These are phyloP conservation scores for Lasiosphaeria miniovina DNA, from an alignment of 495 filamentous ascomycete species.

Conservation along the genomic window DNA sequence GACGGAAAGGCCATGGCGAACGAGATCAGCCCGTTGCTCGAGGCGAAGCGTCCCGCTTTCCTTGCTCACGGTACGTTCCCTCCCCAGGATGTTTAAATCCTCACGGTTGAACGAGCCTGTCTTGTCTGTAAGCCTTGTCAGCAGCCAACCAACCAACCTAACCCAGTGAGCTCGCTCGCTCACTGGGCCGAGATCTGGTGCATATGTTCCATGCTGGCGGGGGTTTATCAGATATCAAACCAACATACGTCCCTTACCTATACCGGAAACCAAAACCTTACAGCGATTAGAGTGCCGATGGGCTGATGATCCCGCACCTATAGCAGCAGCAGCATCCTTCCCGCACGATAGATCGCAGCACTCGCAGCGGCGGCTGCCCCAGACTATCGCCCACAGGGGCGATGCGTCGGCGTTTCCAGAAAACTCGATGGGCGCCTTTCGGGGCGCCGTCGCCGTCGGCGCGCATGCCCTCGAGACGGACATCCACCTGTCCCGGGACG, in stretches of 20 bases:
- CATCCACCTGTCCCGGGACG: constrained; percentile 76
- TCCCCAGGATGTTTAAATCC: not conserved
- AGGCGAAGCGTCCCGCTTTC: not conserved
- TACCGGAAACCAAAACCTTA: too few relatives aligned
- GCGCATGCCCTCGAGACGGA: constrained; percentile 86
- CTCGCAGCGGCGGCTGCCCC: constrained; percentile 47
- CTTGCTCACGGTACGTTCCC: not conserved
- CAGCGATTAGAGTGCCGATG: too few relatives aligned
- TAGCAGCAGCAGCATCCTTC: not conserved
- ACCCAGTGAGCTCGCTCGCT: too few relatives aligned
- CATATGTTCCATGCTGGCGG: too few relatives aligned
- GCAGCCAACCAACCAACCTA: too few relatives aligned
- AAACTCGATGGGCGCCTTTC: constrained; percentile 80
- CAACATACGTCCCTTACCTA: too few relatives aligned
- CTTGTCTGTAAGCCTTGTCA: too few relatives aligned
- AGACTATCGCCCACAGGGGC: constrained; percentile 82
- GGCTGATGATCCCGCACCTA: too few relatives aligned
- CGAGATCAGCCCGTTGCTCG: not conserved
- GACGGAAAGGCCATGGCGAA: too few relatives aligned
- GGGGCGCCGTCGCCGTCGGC: constrained; percentile 66
- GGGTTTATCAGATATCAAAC: too few relatives aligned
- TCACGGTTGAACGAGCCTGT: too few relatives aligned
- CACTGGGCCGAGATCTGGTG: too few relatives aligned
- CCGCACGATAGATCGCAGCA: not conserved
- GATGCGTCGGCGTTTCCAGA: constrained; percentile 78